phyloP scores from a whole-genome alignment of 208 protist species.

The Leishmania tropica region DNA sequence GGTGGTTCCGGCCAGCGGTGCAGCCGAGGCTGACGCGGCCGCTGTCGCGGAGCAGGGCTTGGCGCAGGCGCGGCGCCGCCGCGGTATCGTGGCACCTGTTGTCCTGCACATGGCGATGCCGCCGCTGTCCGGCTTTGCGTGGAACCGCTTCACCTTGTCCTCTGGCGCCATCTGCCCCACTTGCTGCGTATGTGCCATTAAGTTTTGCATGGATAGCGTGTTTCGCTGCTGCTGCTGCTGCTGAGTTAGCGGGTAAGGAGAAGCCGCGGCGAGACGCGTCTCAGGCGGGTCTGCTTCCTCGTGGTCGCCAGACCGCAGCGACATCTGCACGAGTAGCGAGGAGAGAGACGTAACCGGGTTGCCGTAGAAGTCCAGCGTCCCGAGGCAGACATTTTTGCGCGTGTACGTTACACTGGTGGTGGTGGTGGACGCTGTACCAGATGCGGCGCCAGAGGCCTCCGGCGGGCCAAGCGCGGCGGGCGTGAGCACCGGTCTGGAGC shows the following conservation, averaged over 20 bases:
- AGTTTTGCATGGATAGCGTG: constrained; percentile 37
- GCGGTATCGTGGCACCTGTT: constrained; percentile 4
- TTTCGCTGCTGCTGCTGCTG: constrained; percentile 24
- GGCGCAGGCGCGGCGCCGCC: constrained; percentile 11
- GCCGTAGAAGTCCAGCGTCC: constrained; percentile 29
- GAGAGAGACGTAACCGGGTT: constrained; percentile 37
- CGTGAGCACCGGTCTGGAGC: constrained; percentile 22
- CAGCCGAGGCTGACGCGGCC: not conserved
- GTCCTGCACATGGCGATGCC: not conserved
- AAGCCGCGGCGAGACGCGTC: not conserved
- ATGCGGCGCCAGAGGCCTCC: not conserved
- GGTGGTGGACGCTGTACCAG: constrained; percentile 22
- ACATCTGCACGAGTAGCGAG: constrained; percentile 32
- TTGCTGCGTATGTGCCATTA: constrained; percentile 37
- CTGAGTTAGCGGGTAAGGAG: constrained; percentile 9
- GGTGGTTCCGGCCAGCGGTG: not conserved
- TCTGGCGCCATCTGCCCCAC: constrained; percentile 28
- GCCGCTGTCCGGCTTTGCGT: constrained; percentile 6
- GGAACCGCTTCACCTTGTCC: constrained; percentile 36
- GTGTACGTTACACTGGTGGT: constrained; percentile 37
- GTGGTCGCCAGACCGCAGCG: constrained; percentile 22
- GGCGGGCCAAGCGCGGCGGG: constrained; percentile 7
- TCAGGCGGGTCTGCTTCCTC: constrained; percentile 26
- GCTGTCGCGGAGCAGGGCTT: not conserved
- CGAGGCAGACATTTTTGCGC: constrained; percentile 33